Evolutionary conservation across 192 early-diverging fungal genomes (phyloP), one percentile per base, ranked within the genome.

Genomic region (Umbelopsis vinacea): DNA sequence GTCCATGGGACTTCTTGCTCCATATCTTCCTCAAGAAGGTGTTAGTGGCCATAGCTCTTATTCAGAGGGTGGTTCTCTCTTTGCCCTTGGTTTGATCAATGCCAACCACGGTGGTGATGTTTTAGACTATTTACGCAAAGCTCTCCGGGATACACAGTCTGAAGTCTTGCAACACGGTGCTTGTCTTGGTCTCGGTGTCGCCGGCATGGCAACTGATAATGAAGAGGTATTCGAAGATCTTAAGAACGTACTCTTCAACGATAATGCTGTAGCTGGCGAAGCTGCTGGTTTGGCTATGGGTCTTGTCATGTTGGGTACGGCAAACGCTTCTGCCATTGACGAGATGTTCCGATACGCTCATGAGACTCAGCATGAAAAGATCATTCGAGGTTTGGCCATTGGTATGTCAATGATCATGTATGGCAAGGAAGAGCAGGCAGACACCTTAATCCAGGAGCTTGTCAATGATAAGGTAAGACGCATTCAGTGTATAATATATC

Each of bases 361-460:
- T 72, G 97, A 98, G 71, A 99, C 98, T 6, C 94, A 96, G 79
- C 98, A 99, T 82, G 98, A 99, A 75, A 99, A 99, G 86, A 99
- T 98, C 72, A 98, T 99, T 68, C 94, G 98, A 43, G 95, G 96
- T 54, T 82, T 98, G 70, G 92, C 97, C 10, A 85, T 98, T 29
- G 97, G 98, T 57, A 93, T 99, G 63, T 89, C 96, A 0, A 77
- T 99, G 66, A 91, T 99, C 21, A 97, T 98, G 96, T 99, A 96
- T 80, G 98, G 95, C 17, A 90, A 90, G 74, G 96, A 98, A 81
- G 96, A 98, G 79, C 90, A 89, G 52, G 98, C 98, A 6, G 98
- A 99, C 79, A 79, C 73, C n/a, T 74, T 98, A 55, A 90, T 99
- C 47, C 94, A 95, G 73, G 83, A 87, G 69, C 88, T 99, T 14